These are phyloP conservation scores for Corymbia calophylla DNA, from an alignment of 441 rosid species.

Conservation along the genomic window DNA sequence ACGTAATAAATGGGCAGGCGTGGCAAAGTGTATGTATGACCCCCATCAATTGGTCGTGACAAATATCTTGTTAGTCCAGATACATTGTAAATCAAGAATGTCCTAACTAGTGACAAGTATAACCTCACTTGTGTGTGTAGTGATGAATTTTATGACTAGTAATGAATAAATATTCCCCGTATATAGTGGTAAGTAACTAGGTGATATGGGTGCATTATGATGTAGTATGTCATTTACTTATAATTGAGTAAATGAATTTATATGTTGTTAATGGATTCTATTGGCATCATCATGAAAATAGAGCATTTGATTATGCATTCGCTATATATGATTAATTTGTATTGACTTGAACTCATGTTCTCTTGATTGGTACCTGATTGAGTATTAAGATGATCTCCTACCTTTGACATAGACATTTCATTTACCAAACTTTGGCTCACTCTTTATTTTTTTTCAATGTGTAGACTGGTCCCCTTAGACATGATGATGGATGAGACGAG, in stretches of 20 bases:
- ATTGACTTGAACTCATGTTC: not conserved
- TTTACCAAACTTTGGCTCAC: too few relatives aligned
- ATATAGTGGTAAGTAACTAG: too few relatives aligned
- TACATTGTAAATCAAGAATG: not conserved
- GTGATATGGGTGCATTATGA: too few relatives aligned
- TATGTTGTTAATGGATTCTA: not conserved
- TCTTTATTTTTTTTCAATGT: too few relatives aligned
- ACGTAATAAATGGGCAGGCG: too few relatives aligned
- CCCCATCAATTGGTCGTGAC: not conserved
- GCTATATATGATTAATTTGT: too few relatives aligned
- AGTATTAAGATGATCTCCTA: not conserved
- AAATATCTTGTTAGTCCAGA: not conserved
- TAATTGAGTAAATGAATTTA: not conserved
- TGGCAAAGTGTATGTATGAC: not conserved
- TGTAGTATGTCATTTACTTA: too few relatives aligned
- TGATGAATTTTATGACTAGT: not conserved
- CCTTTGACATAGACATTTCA: not conserved
- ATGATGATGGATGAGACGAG: too few relatives aligned
- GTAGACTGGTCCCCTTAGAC: too few relatives aligned
- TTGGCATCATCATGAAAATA: not conserved
- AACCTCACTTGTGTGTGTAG: not conserved
- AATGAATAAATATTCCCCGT: not conserved
- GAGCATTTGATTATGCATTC: not conserved
- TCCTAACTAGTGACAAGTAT: not conserved
- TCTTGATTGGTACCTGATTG: not conserved